phyloP scores from a whole-genome alignment of 2,329 filamentous ascomycete genomes.

The Zopfia rhizophila region DNA sequence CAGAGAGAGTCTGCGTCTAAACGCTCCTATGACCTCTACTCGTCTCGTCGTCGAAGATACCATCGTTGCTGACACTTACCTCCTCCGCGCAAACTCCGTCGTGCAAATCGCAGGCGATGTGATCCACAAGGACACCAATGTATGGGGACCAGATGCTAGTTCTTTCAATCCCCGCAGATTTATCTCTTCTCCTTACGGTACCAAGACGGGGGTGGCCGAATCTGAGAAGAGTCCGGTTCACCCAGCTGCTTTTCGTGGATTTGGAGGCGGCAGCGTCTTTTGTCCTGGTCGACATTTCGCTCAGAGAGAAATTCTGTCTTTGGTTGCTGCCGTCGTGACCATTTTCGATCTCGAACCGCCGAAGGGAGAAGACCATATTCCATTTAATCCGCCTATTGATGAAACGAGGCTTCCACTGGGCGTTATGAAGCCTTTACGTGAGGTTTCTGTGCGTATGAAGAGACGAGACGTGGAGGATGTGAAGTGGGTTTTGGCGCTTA shows the following conservation, averaged over 20 bases:
- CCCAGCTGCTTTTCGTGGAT: conserved; percentile 41
- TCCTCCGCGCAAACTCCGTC: conserved; percentile 56
- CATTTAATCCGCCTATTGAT: conserved; percentile 31
- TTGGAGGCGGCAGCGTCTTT: conserved; percentile 44
- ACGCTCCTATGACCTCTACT: conserved; percentile 51
- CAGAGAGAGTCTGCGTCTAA: conserved; percentile 58
- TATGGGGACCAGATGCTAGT: conserved; percentile 58
- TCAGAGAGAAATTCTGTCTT: conserved; percentile 41
- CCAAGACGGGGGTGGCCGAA: conserved; percentile 25
- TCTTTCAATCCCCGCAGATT: conserved; percentile 58
- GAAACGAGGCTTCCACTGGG: conserved; percentile 30
- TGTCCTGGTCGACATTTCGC: conserved; percentile 52
- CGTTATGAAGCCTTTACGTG: conserved; percentile 30
- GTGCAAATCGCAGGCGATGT: conserved; percentile 59
- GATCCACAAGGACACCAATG: conserved; percentile 53
- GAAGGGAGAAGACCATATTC: conserved; percentile 16
- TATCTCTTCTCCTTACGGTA: conserved; percentile 32
- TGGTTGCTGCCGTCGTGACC: conserved; percentile 39
- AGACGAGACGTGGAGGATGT: conserved; percentile 28
- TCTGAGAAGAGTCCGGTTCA: conserved; percentile 30
- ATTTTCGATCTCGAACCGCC: conserved; percentile 42
- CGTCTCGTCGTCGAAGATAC: conserved; percentile 58
- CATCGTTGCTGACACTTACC: conserved; percentile 53
- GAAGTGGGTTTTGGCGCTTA: conserved; percentile 22
- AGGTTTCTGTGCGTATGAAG: conserved; percentile 25